phyloP scores from a whole-genome alignment of 2,329 filamentous ascomycete species.

The Diaporthe longicolla region DNA sequence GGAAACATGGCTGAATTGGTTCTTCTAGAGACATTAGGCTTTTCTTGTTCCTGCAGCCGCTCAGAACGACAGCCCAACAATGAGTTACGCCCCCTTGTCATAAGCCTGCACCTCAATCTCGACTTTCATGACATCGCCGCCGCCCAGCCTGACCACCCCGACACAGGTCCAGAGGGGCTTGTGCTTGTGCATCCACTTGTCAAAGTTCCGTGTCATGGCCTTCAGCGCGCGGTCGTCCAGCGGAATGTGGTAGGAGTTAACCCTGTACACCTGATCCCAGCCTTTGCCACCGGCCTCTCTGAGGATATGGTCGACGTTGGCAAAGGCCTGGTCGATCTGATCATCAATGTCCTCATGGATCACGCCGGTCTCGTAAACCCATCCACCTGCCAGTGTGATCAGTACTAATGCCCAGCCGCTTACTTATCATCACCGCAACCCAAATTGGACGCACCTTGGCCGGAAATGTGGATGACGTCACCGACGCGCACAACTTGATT shows the following conservation, averaged over 20 bases:
- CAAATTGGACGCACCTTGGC: constrained; percentile 56
- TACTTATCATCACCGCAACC: neutral
- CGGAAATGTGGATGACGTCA: constrained; percentile 61
- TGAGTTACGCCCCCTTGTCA: constrained; percentile 45
- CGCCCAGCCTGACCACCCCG: constrained; percentile 62
- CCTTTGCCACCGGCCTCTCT: constrained; percentile 68
- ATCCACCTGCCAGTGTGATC: constrained; percentile 48
- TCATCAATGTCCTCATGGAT: constrained; percentile 56
- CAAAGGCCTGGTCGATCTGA: constrained; percentile 67
- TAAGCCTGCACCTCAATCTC: constrained; percentile 71
- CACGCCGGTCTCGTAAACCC: constrained; percentile 48
- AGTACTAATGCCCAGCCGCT: neutral
- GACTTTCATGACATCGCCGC: constrained; percentile 64
- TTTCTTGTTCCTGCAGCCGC: too few species aligned
- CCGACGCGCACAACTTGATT: constrained; percentile 64
- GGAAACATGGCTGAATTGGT: too few species aligned
- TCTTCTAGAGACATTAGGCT: neutral
- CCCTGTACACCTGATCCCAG: constrained; percentile 67
- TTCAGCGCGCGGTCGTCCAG: constrained; percentile 57
- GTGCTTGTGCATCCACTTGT: constrained; percentile 66
- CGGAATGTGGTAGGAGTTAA: constrained; percentile 61
- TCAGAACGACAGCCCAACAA: neutral
- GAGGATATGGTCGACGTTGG: constrained; percentile 67
- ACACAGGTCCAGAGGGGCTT: constrained; percentile 68
- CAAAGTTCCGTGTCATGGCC: constrained; percentile 62